Evolutionary conservation across 148 eudicot genomes (phyloP), one percentile per base, ranked within the genome.

Genomic region (Amaranthus hypochondriacus): DNA sequence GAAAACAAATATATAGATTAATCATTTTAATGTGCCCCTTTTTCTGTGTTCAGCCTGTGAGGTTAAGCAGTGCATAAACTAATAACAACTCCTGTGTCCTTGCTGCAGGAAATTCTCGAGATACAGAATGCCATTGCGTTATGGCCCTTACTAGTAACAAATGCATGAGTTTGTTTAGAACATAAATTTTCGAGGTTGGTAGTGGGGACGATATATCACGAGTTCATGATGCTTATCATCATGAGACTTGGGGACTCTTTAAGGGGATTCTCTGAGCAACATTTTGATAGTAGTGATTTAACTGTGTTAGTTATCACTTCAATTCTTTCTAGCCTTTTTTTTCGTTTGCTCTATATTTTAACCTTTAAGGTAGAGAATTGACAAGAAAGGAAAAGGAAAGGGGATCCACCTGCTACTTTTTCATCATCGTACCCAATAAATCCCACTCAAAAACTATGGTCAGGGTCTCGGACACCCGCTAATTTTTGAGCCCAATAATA

Each of bases 51-150:
- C 8, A 48, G 10, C 51, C 46, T 55, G 15, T 48, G 4, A 3
- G 4, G 28, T 56, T 44, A 1, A 4, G 3, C 9, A 42, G 5
- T 9, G 67, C 9, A 7, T 14, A 7, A 66, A 69, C 14, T 49
- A 39, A 56, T 58, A 56, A 44, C 55, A 5, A 52, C 50, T 6
- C 11, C 12, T 56, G 47, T 56, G 64, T 70, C 12, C 43, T 11
- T 69, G 56, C 68, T 83, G 80, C 90, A 89, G 92, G 88, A 89
- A 89, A 80, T 84, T 72, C 43, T 88, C 92, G 9, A 85, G 92
- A 79, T 89, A 78, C 85, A 79, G 92, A 71, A 87, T 85, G 88
- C 85, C 92, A 47, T 83, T 87, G 90, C 88, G 88, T 2, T 89
- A 89, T 57, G 87, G 88, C 73, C 90, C 92, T 21, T 89, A 89